Percentiles rank a stretch among this genome's conserved stretches.
These are phyloP conservation scores for Ustilago shanxiensis DNA, from an alignment of 1,284 basidiomycete genomes.

Conservation along the genomic window DNA sequence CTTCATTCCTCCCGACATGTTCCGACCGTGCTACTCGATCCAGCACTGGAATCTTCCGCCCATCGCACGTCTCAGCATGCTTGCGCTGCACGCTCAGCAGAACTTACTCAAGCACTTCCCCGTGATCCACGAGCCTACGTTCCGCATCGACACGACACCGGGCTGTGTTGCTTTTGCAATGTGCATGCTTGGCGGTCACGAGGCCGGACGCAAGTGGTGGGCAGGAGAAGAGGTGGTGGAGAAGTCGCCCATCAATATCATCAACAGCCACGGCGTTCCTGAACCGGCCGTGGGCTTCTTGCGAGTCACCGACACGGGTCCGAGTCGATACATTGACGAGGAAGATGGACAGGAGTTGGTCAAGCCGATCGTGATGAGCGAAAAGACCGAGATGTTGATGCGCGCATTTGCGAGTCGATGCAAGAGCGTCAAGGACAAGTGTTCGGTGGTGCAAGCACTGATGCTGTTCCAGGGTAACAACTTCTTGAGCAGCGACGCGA, in stretches of 20 bases:
- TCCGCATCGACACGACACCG: slow-evolving; percentile 60
- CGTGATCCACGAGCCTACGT: slow-evolving; percentile 62
- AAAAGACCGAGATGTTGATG: slow-evolving; percentile 63
- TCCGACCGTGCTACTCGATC: slow-evolving; percentile 59
- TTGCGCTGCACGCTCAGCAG: slow-evolving; percentile 62
- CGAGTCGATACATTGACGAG: slow-evolving; percentile 48
- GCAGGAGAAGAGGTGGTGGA: slow-evolving; percentile 62
- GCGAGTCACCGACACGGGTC: slow-evolving; percentile 21
- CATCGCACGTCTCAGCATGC: slow-evolving; percentile 55
- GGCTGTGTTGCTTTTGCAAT: slow-evolving; percentile 60
- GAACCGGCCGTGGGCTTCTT: slow-evolving; percentile 9
- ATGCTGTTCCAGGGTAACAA: slow-evolving; percentile 61
- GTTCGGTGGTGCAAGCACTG: slow-evolving; percentile 61
- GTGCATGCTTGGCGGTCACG: slow-evolving; percentile 62
- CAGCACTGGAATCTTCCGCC: slow-evolving; percentile 61
- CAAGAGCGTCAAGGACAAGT: slow-evolving; percentile 54
- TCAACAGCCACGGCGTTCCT: slow-evolving; percentile 28
- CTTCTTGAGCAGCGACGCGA: slow-evolving; percentile 54
- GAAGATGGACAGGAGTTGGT: slow-evolving; percentile 63
- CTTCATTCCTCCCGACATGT: slow-evolving; percentile 57
- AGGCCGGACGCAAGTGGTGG: slow-evolving; percentile 63
- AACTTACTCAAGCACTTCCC: slow-evolving; percentile 65
- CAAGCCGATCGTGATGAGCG: slow-evolving; percentile 61
- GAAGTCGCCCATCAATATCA: slow-evolving; percentile 37
- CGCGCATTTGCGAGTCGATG: slow-evolving; percentile 53